phyloP scores from a whole-genome alignment of 345 rosid species.

The Theobroma cacao region DNA sequence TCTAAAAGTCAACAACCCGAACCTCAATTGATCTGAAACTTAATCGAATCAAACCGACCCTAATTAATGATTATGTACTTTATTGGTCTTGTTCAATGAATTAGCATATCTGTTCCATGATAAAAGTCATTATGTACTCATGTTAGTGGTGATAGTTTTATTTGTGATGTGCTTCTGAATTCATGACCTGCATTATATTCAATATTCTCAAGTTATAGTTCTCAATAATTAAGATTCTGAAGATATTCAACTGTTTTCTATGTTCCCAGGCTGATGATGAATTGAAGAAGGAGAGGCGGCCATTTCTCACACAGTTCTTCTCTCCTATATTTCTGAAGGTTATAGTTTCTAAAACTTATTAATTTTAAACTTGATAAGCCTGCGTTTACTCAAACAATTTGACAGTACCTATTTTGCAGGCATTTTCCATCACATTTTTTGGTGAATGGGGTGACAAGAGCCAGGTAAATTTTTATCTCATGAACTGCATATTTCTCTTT shows the following conservation, averaged over 20 bases:
- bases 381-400: constrained; percentile 13
- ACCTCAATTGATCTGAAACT: not conserved
- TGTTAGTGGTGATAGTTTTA: not conserved
- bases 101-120: not conserved
- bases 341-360: not conserved
- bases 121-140: not conserved
- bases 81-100: not conserved
- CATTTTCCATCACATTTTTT: constrained; percentile 91
- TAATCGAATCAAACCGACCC: not conserved
- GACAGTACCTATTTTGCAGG: constrained; percentile 44
- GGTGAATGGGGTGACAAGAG: constrained; percentile 99
- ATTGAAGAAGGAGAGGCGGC: constrained; percentile 59
- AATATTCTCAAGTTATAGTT: not conserved
- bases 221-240: not conserved
- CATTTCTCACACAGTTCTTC: constrained; percentile 69
- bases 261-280: constrained; percentile 65
- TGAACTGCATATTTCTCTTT: constrained; percentile 7
- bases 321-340: constrained; percentile 94
- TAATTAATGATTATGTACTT: not conserved
- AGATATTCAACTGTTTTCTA: not conserved
- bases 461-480: constrained; percentile 51
- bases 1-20: not conserved
- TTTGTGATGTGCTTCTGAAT: not conserved
- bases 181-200: not conserved
- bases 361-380: not conserved